Percentiles rank a stretch among this genome's conserved stretches.
phyloP scores from a whole-genome alignment of 352 stramenopile genomes.

The Thalassiosira mediterranea region DNA sequence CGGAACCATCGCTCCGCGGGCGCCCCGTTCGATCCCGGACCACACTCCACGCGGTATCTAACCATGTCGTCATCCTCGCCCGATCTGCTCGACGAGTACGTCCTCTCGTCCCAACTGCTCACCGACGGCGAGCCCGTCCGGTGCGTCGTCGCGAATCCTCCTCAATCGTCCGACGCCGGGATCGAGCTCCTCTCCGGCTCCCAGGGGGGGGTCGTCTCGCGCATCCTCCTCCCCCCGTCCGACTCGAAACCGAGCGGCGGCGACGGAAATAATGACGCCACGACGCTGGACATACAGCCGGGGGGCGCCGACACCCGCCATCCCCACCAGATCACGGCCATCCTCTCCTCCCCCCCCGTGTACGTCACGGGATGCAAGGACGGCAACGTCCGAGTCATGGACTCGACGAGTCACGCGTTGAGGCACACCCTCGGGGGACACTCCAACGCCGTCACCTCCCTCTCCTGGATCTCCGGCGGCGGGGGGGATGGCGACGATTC shows the following conservation, averaged over 20 bases:
- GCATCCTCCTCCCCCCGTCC: conserved; percentile 22
- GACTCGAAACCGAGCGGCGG: conserved; percentile 4
- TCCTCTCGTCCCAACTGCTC: conserved; percentile 40
- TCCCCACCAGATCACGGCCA: conserved; percentile 69
- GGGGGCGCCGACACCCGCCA: conserved; percentile 30
- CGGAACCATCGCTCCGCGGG: too few species aligned
- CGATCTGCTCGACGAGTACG: conserved; percentile 34
- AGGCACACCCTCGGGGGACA: conserved; percentile 62
- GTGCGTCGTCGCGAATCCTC: conserved; percentile 30
- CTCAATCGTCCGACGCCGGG: background rate
- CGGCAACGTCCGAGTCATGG: conserved; percentile 70
- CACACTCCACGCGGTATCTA: too few species aligned
- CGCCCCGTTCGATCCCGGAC: too few species aligned
- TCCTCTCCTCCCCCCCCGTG: conserved; percentile 44
- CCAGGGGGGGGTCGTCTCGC: conserved; percentile 43
- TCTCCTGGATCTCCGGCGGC: conserved; percentile 45
- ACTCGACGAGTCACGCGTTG: conserved; percentile 52
- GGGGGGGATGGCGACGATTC: background rate
- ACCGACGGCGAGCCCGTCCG: conserved; percentile 51
- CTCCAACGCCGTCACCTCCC: conserved; percentile 73
- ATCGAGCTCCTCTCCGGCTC: conserved; percentile 41
- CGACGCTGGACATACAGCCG: conserved; percentile 39
- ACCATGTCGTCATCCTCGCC: background rate
- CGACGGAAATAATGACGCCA: conserved; percentile 2
- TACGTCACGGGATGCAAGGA: conserved; percentile 81